Percentiles rank a stretch among this genome's conserved stretches.
These are phyloP conservation scores for Salix udensis DNA, from an alignment of 345 rosid species.

Conservation along the genomic window DNA sequence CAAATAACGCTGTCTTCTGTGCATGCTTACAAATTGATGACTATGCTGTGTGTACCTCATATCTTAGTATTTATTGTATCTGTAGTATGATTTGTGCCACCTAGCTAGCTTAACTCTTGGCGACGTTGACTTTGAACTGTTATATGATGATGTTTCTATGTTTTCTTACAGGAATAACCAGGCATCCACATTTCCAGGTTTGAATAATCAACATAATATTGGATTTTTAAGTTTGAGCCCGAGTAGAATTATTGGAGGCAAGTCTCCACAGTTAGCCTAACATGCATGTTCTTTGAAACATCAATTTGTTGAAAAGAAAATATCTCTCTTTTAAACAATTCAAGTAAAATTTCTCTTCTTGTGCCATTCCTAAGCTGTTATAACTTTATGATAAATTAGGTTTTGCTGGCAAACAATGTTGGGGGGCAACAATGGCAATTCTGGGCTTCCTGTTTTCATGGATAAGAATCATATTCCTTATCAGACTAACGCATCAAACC, in stretches of 20 bases:
- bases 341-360: too few relatives aligned
- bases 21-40: too few relatives aligned
- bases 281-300: not conserved
- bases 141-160: not conserved
- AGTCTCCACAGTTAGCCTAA: not conserved
- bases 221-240: not conserved
- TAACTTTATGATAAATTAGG: slow-evolving; percentile 14
- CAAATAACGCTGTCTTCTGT: too few relatives aligned
- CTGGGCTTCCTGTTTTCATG: slow-evolving; percentile 44
- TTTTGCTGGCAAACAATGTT: slow-evolving; percentile 43
- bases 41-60: too few relatives aligned
- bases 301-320: not conserved
- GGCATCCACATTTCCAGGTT: not conserved
- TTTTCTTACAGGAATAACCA: not conserved
- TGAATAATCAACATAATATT: not conserved
- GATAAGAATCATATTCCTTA: slow-evolving; percentile 55
- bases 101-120: too few relatives aligned
- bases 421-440: slow-evolving; percentile 58
- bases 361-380: slow-evolving; percentile 12
- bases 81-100: too few relatives aligned
- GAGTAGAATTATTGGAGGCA: not conserved
- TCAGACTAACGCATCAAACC: slow-evolving; percentile 60
- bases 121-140: not conserved
- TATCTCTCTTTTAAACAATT: not conserved
- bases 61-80: too few relatives aligned